A percentile compares a stretch with the other conserved stretches of the same genome.
Evolutionary conservation across 805 yeast species (phyloP).

Genomic region (Suhomyces faveliae): DNA sequence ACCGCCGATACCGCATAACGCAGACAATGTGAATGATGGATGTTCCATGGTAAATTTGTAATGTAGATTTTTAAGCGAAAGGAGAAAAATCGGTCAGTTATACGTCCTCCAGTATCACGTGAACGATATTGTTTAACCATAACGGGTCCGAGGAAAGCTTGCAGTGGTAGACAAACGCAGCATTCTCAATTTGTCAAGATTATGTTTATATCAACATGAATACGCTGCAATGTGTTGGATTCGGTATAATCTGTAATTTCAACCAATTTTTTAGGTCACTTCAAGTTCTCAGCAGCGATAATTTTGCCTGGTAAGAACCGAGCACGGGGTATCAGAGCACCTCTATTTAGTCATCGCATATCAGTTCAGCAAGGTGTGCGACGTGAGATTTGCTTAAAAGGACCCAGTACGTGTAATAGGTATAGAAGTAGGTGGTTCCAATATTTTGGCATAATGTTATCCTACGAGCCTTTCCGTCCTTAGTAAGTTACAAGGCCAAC

Average conservation of each 20-base stretch:
- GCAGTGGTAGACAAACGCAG: background rate
- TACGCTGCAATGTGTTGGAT: too few species aligned
- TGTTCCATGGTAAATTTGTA: conserved; percentile 53
- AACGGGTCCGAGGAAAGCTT: too few species aligned
- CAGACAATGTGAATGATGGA: conserved; percentile 71
- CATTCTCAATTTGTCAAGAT: background rate
- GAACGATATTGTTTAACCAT: background rate
- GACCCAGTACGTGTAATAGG: background rate
- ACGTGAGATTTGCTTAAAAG: background rate
- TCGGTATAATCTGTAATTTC: too few species aligned
- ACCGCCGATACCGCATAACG: conserved; percentile 69
- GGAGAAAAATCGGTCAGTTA: background rate
- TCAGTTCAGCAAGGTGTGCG: background rate
- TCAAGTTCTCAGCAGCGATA: background rate
- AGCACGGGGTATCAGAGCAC: background rate
- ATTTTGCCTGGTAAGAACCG: background rate
- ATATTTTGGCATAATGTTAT: too few species aligned
- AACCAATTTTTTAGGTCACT: too few species aligned
- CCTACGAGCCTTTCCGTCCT: too few species aligned
- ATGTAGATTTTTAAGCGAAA: background rate
- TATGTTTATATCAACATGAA: background rate
- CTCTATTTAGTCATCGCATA: background rate
- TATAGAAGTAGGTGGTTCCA: background rate
- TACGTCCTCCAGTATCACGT: background rate
- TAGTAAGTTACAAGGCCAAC: too few species aligned